phyloP scores from a whole-genome alignment of 768 basidiomycete species.

The Lactifluus volemus region DNA sequence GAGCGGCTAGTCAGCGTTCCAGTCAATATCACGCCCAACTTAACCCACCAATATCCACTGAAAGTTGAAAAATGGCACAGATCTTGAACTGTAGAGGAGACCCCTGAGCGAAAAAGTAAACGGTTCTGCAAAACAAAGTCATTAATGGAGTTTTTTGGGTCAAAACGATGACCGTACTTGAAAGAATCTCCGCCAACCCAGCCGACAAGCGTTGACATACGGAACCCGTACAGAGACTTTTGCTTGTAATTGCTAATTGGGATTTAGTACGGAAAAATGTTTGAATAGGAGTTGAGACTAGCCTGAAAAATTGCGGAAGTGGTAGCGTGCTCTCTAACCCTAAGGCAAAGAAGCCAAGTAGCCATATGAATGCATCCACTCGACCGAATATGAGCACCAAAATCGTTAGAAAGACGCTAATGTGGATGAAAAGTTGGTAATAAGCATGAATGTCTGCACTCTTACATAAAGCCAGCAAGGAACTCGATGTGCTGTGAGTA shows the following conservation, averaged over 20 bases:
- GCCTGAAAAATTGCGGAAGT: conserved; percentile 78
- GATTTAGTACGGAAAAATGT: neutral
- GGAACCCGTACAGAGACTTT: conserved; percentile 76
- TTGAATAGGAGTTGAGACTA: conserved; percentile 4
- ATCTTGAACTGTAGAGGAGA: conserved; percentile 76
- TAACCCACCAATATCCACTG: conserved; percentile 64
- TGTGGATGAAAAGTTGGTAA: neutral
- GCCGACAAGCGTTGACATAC: conserved; percentile 71
- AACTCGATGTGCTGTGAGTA: conserved; percentile 80
- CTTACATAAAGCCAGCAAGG: conserved; percentile 69
- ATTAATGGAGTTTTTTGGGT: neutral
- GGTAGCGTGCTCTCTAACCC: conserved; percentile 85
- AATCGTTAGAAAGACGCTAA: conserved; percentile 58
- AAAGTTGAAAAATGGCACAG: conserved; percentile 78
- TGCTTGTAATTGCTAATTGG: conserved; percentile 62
- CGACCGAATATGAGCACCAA: conserved; percentile 66
- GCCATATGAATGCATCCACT: conserved; percentile 46
- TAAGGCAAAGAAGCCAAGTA: conserved; percentile 68
- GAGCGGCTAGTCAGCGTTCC: conserved; percentile 16
- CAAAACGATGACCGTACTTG: conserved; percentile 46
- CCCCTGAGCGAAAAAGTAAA: conserved; percentile 68
- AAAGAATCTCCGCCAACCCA: conserved; percentile 81
- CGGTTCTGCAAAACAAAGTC: conserved; percentile 38
- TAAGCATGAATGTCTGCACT: conserved; percentile 1
- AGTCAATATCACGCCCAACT: neutral